Evolutionary conservation across 1,284 basidiomycete species (phyloP).

Genomic region (Irpex rosettiformis): DNA sequence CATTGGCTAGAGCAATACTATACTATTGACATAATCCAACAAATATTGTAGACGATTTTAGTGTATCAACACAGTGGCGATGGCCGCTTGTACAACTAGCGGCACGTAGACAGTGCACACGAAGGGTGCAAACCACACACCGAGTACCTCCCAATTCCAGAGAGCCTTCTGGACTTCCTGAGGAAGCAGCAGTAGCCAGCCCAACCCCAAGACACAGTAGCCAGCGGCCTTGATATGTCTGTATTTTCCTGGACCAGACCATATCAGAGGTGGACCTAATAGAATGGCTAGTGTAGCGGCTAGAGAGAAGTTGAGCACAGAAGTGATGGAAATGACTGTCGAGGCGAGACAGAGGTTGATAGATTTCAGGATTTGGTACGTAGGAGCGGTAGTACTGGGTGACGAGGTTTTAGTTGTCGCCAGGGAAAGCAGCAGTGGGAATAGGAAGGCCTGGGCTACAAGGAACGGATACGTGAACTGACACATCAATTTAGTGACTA

Average conservation of each 20-base stretch:
- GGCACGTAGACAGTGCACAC: slow-evolving; percentile 70
- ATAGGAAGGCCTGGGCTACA: slow-evolving; percentile 1
- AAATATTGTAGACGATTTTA: not conserved
- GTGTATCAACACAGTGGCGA: slow-evolving; percentile 46
- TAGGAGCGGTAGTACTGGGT: slow-evolving; percentile 30
- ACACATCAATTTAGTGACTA: not conserved
- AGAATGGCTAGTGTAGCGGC: slow-evolving; percentile 65
- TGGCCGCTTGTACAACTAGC: slow-evolving; percentile 61
- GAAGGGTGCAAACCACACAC: slow-evolving; percentile 75
- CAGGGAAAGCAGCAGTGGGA: slow-evolving; percentile 23
- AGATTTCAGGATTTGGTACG: slow-evolving; percentile 58
- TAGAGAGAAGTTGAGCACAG: slow-evolving; percentile 88
- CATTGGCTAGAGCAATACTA: slow-evolving; percentile 27
- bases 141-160: slow-evolving; percentile 69
- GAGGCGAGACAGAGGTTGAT: slow-evolving; percentile 77
- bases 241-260: slow-evolving; percentile 34
- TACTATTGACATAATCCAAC: slow-evolving; percentile 23
- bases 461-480: slow-evolving; percentile 2
- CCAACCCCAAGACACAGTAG: slow-evolving; percentile 49
- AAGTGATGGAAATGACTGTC: slow-evolving; percentile 78
- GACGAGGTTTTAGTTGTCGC: slow-evolving; percentile 3
- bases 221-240: slow-evolving; percentile 37
- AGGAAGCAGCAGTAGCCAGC: slow-evolving; percentile 49
- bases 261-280: slow-evolving; percentile 58
- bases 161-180: slow-evolving; percentile 46